A percentile compares a stretch with the other conserved stretches of the same genome.
Conservation (phyloP, 2,329 filamentous ascomycete genomes). For the Aspergillus sp. region DNA sequence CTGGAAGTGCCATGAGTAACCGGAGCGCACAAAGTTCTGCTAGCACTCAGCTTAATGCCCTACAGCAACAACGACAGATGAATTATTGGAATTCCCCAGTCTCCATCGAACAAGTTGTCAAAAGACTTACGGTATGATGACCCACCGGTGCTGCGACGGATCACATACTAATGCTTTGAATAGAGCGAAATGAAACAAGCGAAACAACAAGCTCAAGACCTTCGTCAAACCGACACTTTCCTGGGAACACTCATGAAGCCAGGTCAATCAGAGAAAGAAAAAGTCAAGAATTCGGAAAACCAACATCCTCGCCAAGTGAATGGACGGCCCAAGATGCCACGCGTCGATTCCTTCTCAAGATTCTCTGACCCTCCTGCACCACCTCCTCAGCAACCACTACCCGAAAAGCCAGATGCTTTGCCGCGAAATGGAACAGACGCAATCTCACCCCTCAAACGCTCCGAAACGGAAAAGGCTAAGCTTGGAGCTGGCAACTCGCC, state of each 20-base stretch:
- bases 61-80: conserved; percentile 66
- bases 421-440: conserved; percentile 40
- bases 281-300: conserved; percentile 39
- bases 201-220: conserved; percentile 77
- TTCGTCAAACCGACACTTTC: conserved; percentile 75
- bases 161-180: conserved; percentile 17
- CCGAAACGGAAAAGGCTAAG: conserved; percentile 68
- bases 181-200: conserved; percentile 88
- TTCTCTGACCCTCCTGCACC: conserved; percentile 92
- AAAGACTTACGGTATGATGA: conserved; percentile 63
- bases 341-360: conserved; percentile 69
- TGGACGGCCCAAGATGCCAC: conserved; percentile 43
- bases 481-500: conserved; percentile 38
- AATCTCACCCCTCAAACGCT: conserved; percentile 59
- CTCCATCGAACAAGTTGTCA: conserved; percentile 90
- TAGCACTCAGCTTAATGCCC: conserved; percentile 48
- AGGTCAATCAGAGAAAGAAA: conserved; percentile 51
- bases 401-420: conserved; percentile 75
- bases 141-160: conserved; percentile 3
- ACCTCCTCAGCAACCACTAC: conserved; percentile 84
- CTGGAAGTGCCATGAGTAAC: conserved; percentile 61
- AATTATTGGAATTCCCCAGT: conserved; percentile 84
- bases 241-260: conserved; percentile 69
- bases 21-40: conserved; percentile 49
- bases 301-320: conserved; percentile 42